Conservation (phyloP, 768 basidiomycete species). For the Dioszegia crocea region DNA sequence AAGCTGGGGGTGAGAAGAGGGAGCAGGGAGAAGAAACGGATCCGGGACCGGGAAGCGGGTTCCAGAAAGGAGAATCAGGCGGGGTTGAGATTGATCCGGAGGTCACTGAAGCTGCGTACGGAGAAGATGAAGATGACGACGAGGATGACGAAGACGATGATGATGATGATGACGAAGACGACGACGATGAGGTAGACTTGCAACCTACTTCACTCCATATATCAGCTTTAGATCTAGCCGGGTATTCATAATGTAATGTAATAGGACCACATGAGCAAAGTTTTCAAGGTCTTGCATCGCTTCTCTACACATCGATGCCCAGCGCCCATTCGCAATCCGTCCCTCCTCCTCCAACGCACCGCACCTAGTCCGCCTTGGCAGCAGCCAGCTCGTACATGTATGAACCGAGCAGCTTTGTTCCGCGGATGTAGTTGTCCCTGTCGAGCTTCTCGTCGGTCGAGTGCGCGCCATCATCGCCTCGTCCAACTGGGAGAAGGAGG, state of each 20-base stretch:
- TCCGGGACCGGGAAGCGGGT: too few species aligned
- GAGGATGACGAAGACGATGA: constrained; percentile 29
- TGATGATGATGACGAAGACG: constrained; percentile 36
- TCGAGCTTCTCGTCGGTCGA: constrained; percentile 91
- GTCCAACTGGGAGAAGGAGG: constrained; percentile 82
- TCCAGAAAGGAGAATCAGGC: too few species aligned
- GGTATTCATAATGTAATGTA: constrained; percentile 17
- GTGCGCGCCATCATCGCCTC: constrained; percentile 76
- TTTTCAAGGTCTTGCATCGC: background rate
- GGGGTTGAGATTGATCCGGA: too few species aligned
- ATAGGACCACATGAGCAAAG: too few species aligned
- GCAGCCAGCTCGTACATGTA: constrained; percentile 72
- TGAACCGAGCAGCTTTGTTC: constrained; percentile 67
- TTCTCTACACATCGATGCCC: background rate
- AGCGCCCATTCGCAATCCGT: too few species aligned
- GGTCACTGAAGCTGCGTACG: too few species aligned
- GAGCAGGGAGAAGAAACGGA: too few species aligned
- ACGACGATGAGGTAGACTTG: constrained; percentile 28
- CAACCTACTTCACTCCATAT: constrained; percentile 38
- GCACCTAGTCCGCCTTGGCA: background rate
- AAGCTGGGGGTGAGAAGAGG: too few species aligned
- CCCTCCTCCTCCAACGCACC: too few species aligned
- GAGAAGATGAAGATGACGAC: constrained; percentile 26
- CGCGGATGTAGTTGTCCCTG: constrained; percentile 71
- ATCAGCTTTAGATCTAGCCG: constrained; percentile 41